Percentiles rank a stretch among this genome's conserved stretches.
Evolutionary conservation across 805 yeast species (phyloP).

Genomic region (Ogataea salicorniae): DNA sequence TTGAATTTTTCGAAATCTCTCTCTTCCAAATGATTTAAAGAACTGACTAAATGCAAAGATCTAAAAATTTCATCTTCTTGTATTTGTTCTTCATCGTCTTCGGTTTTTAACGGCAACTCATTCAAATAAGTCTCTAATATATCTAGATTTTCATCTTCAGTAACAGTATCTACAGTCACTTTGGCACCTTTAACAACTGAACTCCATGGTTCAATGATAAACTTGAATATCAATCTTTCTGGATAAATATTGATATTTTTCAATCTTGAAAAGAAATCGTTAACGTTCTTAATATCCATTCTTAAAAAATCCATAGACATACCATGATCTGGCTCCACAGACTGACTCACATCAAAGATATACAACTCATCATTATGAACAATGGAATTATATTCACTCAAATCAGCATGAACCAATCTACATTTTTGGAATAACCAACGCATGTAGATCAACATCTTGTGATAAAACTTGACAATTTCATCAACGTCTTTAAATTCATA

Average conservation of each 20-base stretch:
- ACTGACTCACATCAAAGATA: conserved; percentile 94
- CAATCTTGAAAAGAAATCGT: conserved; percentile 72
- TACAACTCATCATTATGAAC: conserved; percentile 75
- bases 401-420: conserved; percentile 91
- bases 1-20: conserved; percentile 78
- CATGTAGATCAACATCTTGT: conserved; percentile 78
- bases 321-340: conserved; percentile 97
- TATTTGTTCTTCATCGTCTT: conserved; percentile 49
- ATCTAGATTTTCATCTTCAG: conserved; percentile 37
- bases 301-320: conserved; percentile 91
- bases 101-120: conserved; percentile 52
- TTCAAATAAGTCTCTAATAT: conserved; percentile 39
- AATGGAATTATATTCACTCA: conserved; percentile 89
- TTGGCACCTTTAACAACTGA: conserved; percentile 31
- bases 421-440: conserved; percentile 84
- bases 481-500: conserved; percentile 66
- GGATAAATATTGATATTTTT: conserved; percentile 73
- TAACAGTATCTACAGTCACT: conserved; percentile 31
- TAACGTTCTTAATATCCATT: conserved; percentile 96
- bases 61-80: conserved; percentile 82
- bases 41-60: conserved; percentile 68
- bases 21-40: conserved; percentile 82
- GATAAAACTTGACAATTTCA: conserved; percentile 63
- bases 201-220: conserved; percentile 49
- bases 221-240: conserved; percentile 77